Evolutionary conservation across 805 yeast species (phyloP).

Genomic region (Metschnikowia santaceciliae): DNA sequence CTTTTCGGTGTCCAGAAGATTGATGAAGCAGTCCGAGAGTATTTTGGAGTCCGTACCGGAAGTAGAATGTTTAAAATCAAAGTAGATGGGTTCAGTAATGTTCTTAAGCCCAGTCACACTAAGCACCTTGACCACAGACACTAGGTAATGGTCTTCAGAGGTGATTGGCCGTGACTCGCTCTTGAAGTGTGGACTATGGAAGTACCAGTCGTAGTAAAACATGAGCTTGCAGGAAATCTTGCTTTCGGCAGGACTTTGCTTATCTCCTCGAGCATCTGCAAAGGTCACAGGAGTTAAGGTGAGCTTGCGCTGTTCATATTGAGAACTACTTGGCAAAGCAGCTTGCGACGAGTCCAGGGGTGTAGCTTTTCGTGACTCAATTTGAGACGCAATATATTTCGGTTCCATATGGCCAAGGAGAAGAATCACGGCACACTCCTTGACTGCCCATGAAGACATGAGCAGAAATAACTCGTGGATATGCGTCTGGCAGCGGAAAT

Average conservation of each 20-base stretch:
- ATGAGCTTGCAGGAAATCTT: slow-evolving; percentile 23
- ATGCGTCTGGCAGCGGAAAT: slow-evolving; percentile 29
- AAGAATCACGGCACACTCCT: slow-evolving; percentile 24
- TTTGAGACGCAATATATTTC: slow-evolving; percentile 14
- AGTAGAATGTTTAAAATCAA: slow-evolving; percentile 19
- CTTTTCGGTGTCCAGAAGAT: slow-evolving; percentile 9
- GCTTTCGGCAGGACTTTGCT: slow-evolving; percentile 9
- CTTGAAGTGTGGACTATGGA: slow-evolving; percentile 15
- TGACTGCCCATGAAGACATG: slow-evolving; percentile 22
- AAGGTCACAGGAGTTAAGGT: slow-evolving; percentile 10
- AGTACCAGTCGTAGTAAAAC: slow-evolving; percentile 36
- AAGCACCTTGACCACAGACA: slow-evolving; percentile 13
- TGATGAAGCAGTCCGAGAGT: slow-evolving; percentile 8
- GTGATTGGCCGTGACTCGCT: neutral
- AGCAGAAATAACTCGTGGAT: slow-evolving; percentile 23
- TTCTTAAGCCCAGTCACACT: slow-evolving; percentile 7
- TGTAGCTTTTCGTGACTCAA: neutral
- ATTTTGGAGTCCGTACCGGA: neutral
- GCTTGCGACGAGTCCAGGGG: slow-evolving; percentile 4
- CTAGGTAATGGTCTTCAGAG: slow-evolving; percentile 7
- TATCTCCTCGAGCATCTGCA: slow-evolving; percentile 5
- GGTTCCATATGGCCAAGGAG: slow-evolving; percentile 32
- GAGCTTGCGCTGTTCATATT: neutral
- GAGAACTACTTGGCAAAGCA: slow-evolving; percentile 1
- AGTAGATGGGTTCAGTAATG: slow-evolving; percentile 21